These are phyloP conservation scores for Eucalyptus viminalis DNA, from an alignment of 345 rosid species.

Conservation along the genomic window DNA sequence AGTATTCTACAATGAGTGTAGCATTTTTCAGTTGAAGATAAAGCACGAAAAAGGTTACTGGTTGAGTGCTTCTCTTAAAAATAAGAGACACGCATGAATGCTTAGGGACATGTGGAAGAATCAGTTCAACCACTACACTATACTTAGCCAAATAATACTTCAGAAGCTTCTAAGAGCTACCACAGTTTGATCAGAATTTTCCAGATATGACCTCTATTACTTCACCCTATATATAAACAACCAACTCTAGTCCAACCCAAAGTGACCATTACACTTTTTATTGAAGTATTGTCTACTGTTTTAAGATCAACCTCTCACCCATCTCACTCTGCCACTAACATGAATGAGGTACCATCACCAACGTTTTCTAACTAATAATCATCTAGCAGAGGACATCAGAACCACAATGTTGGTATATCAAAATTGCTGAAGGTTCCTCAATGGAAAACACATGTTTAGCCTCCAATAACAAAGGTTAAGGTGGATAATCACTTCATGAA, in stretches of 20 bases:
- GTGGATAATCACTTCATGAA: background rate
- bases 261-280: background rate
- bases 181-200: background rate
- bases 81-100: background rate
- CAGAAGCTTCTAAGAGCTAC: background rate
- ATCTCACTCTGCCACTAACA: background rate
- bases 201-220: background rate
- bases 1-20: background rate
- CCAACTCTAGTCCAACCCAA: background rate
- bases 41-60: background rate
- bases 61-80: background rate
- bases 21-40: background rate
- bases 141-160: background rate
- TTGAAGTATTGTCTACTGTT: background rate
- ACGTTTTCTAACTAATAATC: background rate
- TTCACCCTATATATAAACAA: background rate
- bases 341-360: background rate
- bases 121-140: background rate
- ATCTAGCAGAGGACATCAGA: background rate
- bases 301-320: background rate
- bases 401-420: background rate
- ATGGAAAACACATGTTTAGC: background rate
- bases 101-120: background rate
- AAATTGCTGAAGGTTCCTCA: background rate
- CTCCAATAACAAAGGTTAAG: background rate